Evolutionary conservation across 306 rosid genomes (phyloP).

Genomic region (Herpetospermum pedunculosum): DNA sequence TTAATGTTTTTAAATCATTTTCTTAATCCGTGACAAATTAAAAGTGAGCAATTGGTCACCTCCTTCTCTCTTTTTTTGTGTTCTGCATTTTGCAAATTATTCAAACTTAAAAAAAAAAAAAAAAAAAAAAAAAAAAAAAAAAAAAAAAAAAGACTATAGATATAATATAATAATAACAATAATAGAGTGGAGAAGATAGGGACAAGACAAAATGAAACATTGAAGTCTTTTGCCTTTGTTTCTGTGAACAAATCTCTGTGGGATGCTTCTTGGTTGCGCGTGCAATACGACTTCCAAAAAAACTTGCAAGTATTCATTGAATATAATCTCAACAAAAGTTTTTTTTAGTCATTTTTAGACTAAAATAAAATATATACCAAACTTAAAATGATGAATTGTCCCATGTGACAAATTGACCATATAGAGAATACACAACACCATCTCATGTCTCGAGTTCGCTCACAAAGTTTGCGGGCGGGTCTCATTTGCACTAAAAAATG

Average conservation of each 20-base stretch:
- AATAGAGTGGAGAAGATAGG: neutral
- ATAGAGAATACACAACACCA: neutral
- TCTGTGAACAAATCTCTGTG: neutral
- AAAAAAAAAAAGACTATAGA: neutral
- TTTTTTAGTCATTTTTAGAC: neutral
- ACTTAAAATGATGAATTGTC: neutral
- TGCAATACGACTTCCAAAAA: neutral
- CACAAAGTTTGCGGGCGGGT: neutral
- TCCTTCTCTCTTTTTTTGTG: no score
- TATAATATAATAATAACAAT: neutral
- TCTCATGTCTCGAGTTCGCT: neutral
- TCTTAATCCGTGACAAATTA: no score
- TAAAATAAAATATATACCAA: neutral
- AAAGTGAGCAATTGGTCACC: no score
- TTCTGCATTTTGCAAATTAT: no score
- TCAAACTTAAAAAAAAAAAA: neutral
- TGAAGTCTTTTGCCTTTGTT: neutral
- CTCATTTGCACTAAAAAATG: neutral
- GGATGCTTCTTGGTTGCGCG: neutral
- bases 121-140: neutral
- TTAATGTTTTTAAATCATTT: no score
- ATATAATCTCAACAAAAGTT: neutral
- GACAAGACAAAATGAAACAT: neutral
- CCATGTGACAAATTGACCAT: neutral
- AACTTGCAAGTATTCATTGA: neutral